Conservation (phyloP, 2,329 filamentous ascomycete species). For the Amylocarpus encephaloides region DNA sequence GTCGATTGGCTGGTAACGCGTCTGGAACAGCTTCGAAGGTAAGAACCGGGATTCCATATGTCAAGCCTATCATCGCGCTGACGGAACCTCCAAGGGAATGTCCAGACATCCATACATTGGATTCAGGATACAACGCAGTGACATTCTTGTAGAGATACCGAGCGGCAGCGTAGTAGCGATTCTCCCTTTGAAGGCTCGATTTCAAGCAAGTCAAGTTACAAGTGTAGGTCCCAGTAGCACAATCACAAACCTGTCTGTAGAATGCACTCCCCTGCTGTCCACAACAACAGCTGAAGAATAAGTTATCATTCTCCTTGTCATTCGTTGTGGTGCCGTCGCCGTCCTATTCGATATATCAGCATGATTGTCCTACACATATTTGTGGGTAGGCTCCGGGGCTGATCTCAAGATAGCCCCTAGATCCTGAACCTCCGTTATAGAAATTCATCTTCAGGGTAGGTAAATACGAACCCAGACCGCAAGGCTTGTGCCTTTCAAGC, state of each 20-base stretch:
- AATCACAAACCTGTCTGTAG: slow-evolving; percentile 91
- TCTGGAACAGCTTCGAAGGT: slow-evolving; percentile 93
- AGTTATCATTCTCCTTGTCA: slow-evolving; percentile 95
- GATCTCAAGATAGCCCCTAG: too few species aligned
- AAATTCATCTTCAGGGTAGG: too few species aligned
- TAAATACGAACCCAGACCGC: slow-evolving; percentile 59
- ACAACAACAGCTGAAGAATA: slow-evolving; percentile 98
- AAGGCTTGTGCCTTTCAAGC: slow-evolving; percentile 82
- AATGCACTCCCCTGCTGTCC: slow-evolving; percentile 85
- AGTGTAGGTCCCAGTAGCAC: slow-evolving; percentile 76
- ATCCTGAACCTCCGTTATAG: too few species aligned
- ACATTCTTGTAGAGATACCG: slow-evolving; percentile 90
- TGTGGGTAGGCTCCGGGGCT: too few species aligned
- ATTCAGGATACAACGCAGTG: slow-evolving; percentile 76
- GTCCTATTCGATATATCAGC: slow-evolving; percentile 39
- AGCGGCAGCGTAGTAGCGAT: slow-evolving; percentile 85
- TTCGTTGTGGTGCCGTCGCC: slow-evolving; percentile 96
- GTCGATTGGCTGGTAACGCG: slow-evolving; percentile 73
- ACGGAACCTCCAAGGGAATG: slow-evolving; percentile 91
- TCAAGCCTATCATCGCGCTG: slow-evolving; percentile 80
- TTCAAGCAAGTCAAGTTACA: slow-evolving; percentile 90
- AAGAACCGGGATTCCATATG: slow-evolving; percentile 83
- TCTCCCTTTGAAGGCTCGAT: slow-evolving; percentile 69
- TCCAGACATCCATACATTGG: slow-evolving; percentile 83
- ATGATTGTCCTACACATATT: too few species aligned